phyloP scores from a whole-genome alignment of 2,329 filamentous ascomycete species.

The Mollisia scopiformis region DNA sequence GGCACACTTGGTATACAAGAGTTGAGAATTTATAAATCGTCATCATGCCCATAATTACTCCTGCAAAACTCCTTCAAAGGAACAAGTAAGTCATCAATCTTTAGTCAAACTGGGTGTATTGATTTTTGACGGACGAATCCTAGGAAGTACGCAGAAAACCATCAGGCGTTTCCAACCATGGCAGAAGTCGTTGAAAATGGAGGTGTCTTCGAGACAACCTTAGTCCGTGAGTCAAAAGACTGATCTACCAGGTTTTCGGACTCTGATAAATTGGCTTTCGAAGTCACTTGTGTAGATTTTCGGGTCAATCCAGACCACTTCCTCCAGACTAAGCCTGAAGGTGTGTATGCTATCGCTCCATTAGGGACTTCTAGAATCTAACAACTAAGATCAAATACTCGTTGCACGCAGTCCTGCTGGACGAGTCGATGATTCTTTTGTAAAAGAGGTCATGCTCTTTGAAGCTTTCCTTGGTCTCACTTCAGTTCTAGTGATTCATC shows the following conservation, averaged over 20 bases:
- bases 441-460: constrained; percentile 1
- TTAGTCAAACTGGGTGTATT: neutral
- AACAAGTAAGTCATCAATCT: constrained; percentile 1
- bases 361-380: neutral
- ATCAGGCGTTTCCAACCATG: neutral
- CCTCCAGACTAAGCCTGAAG: neutral
- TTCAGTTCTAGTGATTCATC: neutral
- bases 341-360: neutral
- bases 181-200: neutral
- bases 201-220: neutral
- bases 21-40: neutral
- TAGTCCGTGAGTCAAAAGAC: neutral
- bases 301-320: neutral
- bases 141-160: constrained; percentile 1
- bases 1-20: neutral
- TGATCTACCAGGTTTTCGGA: neutral
- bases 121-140: neutral
- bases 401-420: neutral
- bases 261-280: neutral
- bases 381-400: constrained; percentile 1
- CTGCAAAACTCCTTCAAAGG: neutral
- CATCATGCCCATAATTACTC: neutral
- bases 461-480: neutral
- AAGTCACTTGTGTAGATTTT: constrained; percentile 1
- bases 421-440: neutral